phyloP scores from a whole-genome alignment of 2,329 filamentous ascomycete species.

The Phaeosphaeria sp. region DNA sequence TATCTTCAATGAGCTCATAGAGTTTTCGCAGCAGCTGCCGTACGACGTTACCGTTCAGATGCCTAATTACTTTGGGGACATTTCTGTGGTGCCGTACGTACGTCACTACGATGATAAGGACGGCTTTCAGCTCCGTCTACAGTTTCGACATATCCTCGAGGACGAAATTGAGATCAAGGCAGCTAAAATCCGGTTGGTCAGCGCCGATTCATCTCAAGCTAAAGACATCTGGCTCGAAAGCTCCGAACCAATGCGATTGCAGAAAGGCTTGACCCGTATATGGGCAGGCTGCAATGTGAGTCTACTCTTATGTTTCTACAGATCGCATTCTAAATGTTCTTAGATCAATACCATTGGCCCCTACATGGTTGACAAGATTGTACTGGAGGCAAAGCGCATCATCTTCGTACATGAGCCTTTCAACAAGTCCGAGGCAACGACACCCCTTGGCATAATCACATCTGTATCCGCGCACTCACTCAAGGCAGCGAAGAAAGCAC shows the following conservation, averaged over 20 bases:
- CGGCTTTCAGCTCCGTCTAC: conserved; percentile 73
- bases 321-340: conserved; percentile 32
- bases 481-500: conserved; percentile 54
- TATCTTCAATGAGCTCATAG: conserved; percentile 53
- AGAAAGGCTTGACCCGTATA: conserved; percentile 61
- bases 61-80: conserved; percentile 73
- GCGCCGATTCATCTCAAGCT: conserved; percentile 60
- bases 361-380: conserved; percentile 77
- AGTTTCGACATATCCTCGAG: conserved; percentile 73
- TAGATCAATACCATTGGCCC: conserved; percentile 72
- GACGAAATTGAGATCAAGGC: conserved; percentile 72
- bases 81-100: conserved; percentile 72
- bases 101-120: conserved; percentile 74
- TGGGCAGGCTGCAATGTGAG: conserved; percentile 56
- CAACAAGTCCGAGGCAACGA: conserved; percentile 55
- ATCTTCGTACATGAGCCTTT: conserved; percentile 70
- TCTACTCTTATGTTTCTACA: neutral
- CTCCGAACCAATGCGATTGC: conserved; percentile 54
- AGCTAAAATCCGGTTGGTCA: conserved; percentile 68
- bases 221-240: conserved; percentile 73
- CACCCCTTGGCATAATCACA: conserved; percentile 56
- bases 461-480: conserved; percentile 43
- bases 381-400: conserved; percentile 69
- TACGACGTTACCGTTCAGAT: conserved; percentile 73
- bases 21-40: conserved; percentile 57